phyloP scores from a whole-genome alignment of 805 yeast species.

The Lachancea sp. region DNA sequence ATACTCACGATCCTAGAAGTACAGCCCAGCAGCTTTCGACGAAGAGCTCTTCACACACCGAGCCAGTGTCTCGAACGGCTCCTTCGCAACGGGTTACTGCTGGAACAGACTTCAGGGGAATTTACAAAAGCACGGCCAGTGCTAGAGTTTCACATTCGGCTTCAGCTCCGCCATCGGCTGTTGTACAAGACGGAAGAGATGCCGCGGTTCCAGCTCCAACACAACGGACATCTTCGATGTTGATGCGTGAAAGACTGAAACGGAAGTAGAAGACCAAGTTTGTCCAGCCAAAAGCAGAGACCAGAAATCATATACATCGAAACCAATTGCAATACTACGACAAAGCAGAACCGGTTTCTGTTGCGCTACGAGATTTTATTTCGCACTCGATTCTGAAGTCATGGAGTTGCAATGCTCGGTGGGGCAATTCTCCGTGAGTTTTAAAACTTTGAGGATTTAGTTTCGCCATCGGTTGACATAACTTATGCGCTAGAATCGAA shows the following conservation, averaged over 20 bases:
- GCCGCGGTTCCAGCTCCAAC: conserved; percentile 1
- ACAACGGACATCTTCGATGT: conserved; percentile 17
- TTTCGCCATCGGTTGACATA: too few species aligned
- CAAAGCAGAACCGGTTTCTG: too few species aligned
- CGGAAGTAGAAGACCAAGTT: conserved; percentile 9
- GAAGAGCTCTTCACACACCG: not conserved
- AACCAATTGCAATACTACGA: too few species aligned
- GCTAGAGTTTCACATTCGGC: not conserved
- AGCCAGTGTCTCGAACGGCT: not conserved
- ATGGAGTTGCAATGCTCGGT: too few species aligned
- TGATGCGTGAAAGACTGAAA: conserved; percentile 30
- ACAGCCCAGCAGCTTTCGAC: not conserved
- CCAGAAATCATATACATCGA: too few species aligned
- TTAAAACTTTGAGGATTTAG: too few species aligned
- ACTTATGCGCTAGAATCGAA: too few species aligned
- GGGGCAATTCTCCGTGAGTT: too few species aligned
- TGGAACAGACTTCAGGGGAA: conserved; percentile 5
- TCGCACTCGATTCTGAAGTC: too few species aligned
- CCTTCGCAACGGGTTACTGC: conserved; percentile 2
- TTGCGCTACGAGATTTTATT: too few species aligned
- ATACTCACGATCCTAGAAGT: conserved; percentile 4
- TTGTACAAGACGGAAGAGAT: not conserved
- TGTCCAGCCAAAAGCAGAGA: too few species aligned
- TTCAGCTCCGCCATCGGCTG: not conserved
- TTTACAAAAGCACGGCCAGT: conserved; percentile 3